Percentiles rank a stretch among this genome's conserved stretches.
These are phyloP conservation scores for Venturiaceae sp. DNA, from an alignment of 2,329 filamentous ascomycete genomes.

Conservation along the genomic window DNA sequence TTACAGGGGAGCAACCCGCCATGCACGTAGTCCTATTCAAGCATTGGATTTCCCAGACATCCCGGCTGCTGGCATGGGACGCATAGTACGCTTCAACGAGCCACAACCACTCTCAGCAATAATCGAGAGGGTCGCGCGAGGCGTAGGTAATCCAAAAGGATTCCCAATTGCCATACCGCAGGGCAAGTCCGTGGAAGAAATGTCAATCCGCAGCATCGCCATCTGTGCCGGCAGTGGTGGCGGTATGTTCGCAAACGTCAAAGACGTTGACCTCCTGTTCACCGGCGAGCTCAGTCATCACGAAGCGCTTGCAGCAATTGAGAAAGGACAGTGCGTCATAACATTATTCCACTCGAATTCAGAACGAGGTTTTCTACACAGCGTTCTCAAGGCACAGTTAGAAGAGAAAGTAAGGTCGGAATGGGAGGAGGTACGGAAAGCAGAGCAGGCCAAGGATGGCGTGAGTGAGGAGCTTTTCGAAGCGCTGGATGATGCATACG, in stretches of 20 bases:
- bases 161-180: conserved; percentile 57
- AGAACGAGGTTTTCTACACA: conserved; percentile 70
- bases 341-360: conserved; percentile 90
- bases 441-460: conserved; percentile 26
- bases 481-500: conserved; percentile 41
- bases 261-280: conserved; percentile 68
- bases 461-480: conserved; percentile 31
- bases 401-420: conserved; percentile 46
- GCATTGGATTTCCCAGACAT: conserved; percentile 33
- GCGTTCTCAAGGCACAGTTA: conserved; percentile 59
- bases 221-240: conserved; percentile 87
- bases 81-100: conserved; percentile 44
- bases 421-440: conserved; percentile 39
- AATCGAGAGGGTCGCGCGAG: conserved; percentile 50
- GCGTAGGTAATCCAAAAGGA: conserved; percentile 57
- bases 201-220: conserved; percentile 59
- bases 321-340: conserved; percentile 73
- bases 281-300: conserved; percentile 94
- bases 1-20: conserved; percentile 17
- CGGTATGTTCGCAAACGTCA: conserved; percentile 58
- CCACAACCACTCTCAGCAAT: conserved; percentile 46
- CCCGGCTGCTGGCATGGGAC: conserved; percentile 49
- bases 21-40: conserved; percentile 45
- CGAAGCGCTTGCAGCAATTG: conserved; percentile 76
- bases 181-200: conserved; percentile 40